These are phyloP conservation scores for Debaryomyces prosopidis DNA, from an alignment of 805 yeast genomes.

Conservation along the genomic window DNA sequence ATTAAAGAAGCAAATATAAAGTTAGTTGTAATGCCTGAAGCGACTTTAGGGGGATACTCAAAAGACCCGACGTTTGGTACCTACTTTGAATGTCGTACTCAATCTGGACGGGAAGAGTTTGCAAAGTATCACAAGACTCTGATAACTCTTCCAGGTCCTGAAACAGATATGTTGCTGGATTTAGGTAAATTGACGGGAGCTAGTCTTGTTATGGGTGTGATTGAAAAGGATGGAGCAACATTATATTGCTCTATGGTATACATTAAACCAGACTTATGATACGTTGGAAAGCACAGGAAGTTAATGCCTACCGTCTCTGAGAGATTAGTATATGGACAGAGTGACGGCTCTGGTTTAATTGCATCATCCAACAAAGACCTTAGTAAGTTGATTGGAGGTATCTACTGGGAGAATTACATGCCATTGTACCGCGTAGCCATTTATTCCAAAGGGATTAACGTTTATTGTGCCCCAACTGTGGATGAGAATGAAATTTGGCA, in stretches of 20 bases:
- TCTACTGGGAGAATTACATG: conserved; percentile 49
- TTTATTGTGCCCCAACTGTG: conserved; percentile 43
- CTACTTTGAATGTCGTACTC: conserved; percentile 41
- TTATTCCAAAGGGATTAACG: conserved; percentile 43
- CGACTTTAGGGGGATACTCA: conserved; percentile 48
- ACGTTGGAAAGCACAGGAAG: conserved; percentile 42
- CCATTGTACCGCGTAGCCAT: conserved; percentile 42
- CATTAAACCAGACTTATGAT: conserved; percentile 38
- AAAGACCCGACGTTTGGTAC: conserved; percentile 46
- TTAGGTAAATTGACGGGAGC: conserved; percentile 35
- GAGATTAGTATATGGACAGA: conserved; percentile 46
- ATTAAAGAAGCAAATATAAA: conserved; percentile 29
- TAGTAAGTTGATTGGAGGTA: conserved; percentile 44
- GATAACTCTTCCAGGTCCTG: conserved; percentile 35
- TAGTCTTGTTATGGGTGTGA: conserved; percentile 38
- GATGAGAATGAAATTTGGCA: conserved; percentile 48
- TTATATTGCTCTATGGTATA: conserved; percentile 43
- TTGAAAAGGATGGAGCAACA: conserved; percentile 36
- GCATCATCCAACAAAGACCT: conserved; percentile 28
- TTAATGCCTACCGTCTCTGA: conserved; percentile 47
- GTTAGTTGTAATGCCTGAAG: conserved; percentile 47
- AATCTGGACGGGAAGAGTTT: conserved; percentile 42
- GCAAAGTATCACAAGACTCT: conserved; percentile 34
- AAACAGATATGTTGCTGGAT: conserved; percentile 30
- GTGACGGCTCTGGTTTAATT: conserved; percentile 47